A percentile compares a stretch with the other conserved stretches of the same genome.
Conservation (phyloP, 78 protist genomes). For the Cyanophora paradoxa region DNA sequence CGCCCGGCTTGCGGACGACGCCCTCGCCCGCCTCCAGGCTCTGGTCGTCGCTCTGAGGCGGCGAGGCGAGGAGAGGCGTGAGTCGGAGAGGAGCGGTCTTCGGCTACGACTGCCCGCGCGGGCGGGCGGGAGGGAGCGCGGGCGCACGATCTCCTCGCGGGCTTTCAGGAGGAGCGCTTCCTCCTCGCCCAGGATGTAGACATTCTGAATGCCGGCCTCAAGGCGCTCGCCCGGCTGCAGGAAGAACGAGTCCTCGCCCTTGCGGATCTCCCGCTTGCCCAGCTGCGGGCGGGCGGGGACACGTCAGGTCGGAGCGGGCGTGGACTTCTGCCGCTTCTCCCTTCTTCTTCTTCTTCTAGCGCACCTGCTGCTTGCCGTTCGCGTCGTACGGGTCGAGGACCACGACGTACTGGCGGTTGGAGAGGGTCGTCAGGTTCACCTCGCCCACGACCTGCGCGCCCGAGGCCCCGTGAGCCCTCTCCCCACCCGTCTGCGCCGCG, state of each 20-base stretch:
- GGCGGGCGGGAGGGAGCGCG: too few species aligned
- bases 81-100: too few species aligned
- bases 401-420: constrained; percentile 75
- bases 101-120: too few species aligned
- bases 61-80: too few species aligned
- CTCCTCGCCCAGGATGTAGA: constrained; percentile 49
- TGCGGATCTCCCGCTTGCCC: constrained; percentile 50
- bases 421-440: constrained; percentile 50
- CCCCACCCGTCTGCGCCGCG: not conserved
- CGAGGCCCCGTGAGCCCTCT: not conserved
- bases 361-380: constrained; percentile 37
- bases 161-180: constrained; percentile 65
- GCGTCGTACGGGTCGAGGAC: constrained; percentile 51
- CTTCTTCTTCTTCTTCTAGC: not conserved
- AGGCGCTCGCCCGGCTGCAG: constrained; percentile 75
- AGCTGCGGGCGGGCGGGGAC: too few species aligned
- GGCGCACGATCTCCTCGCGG: too few species aligned
- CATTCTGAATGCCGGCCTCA: constrained; percentile 56
- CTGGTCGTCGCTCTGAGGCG: too few species aligned
- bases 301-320: not conserved
- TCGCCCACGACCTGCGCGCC: constrained; percentile 24
- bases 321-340: not conserved
- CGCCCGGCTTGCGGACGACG: constrained; percentile 59
- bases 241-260: constrained; percentile 71
- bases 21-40: constrained; percentile 15